Conservation (phyloP, 345 rosid genomes). For the Aegle marmelos region DNA sequence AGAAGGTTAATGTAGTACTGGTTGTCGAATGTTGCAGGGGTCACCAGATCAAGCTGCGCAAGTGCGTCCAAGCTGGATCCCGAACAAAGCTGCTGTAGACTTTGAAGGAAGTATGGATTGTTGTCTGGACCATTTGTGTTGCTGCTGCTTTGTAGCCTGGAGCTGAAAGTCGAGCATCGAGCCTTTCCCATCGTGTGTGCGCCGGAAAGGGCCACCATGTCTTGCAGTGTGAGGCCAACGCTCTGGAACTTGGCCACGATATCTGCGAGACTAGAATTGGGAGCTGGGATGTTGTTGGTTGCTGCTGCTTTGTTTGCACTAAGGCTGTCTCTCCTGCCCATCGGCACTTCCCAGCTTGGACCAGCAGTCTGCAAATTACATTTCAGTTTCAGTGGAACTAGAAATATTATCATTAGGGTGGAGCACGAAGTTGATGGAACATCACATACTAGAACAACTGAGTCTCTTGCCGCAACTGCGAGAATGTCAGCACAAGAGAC, state of each 20-base stretch:
- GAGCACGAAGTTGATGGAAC: background rate
- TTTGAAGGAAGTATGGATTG: conserved; percentile 56
- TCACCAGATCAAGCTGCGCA: conserved; percentile 66
- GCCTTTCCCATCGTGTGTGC: conserved; percentile 86
- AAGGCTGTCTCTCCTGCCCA: conserved; percentile 71
- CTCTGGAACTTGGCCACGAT: conserved; percentile 62
- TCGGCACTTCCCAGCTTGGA: conserved; percentile 80
- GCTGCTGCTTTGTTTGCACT: conserved; percentile 70
- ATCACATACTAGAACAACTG: conserved; percentile 58
- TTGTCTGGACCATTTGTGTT: conserved; percentile 32
- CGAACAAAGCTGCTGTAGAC: conserved; percentile 63
- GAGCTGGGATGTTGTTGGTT: conserved; percentile 58
- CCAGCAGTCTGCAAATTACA: conserved; percentile 65
- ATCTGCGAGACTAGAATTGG: conserved; percentile 58
- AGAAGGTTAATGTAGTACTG: conserved; percentile 75
- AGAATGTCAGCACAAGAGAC: conserved; percentile 94
- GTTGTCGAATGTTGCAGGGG: conserved; percentile 77
- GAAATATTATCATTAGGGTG: background rate
- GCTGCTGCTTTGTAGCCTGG: conserved; percentile 44
- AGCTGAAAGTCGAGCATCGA: conserved; percentile 61
- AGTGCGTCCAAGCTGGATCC: conserved; percentile 20
- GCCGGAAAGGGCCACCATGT: conserved; percentile 81
- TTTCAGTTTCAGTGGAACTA: background rate
- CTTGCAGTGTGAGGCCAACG: conserved; percentile 61
- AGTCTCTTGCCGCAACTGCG: conserved; percentile 73